These are phyloP conservation scores for Scheffersomyces titani DNA, from an alignment of 1,139 yeast genomes.

Conservation along the genomic window DNA sequence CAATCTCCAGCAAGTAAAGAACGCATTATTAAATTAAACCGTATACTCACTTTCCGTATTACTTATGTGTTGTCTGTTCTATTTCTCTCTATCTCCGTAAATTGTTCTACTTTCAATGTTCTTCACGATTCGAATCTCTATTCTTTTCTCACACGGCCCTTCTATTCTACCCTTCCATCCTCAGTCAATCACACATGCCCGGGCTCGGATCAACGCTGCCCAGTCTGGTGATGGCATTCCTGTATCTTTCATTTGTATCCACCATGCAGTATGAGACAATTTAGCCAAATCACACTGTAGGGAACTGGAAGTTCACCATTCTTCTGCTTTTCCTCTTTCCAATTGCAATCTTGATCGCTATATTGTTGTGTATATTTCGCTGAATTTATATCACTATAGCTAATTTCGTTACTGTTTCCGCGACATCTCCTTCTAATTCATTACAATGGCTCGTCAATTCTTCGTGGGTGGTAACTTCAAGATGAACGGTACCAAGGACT, in stretches of 20 bases:
- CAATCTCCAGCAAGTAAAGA: not conserved
- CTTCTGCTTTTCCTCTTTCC: not conserved
- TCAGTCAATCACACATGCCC: not conserved
- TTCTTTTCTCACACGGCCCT: not conserved
- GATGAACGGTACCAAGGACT: constrained; percentile 92
- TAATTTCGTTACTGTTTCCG: not conserved
- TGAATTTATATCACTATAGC: not conserved
- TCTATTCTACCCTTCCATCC: not conserved
- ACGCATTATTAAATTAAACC: not conserved
- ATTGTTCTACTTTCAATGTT: too few species aligned
- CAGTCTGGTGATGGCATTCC: not conserved
- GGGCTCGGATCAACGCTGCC: not conserved
- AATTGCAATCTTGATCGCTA: not conserved
- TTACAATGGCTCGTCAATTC: constrained; percentile 79
- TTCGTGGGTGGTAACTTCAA: constrained; percentile 99
- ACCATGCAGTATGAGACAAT: not conserved
- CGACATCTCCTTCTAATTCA: not conserved
- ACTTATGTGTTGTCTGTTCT: not conserved
- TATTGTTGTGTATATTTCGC: not conserved
- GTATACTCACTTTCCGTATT: not conserved
- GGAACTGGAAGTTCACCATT: not conserved
- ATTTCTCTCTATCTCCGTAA: not conserved
- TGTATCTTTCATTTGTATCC: not conserved
- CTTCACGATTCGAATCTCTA: too few species aligned
- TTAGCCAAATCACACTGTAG: not conserved